Evolutionary conservation across 2,329 filamentous ascomycete species (phyloP).

Genomic region (Cytospora mali): DNA sequence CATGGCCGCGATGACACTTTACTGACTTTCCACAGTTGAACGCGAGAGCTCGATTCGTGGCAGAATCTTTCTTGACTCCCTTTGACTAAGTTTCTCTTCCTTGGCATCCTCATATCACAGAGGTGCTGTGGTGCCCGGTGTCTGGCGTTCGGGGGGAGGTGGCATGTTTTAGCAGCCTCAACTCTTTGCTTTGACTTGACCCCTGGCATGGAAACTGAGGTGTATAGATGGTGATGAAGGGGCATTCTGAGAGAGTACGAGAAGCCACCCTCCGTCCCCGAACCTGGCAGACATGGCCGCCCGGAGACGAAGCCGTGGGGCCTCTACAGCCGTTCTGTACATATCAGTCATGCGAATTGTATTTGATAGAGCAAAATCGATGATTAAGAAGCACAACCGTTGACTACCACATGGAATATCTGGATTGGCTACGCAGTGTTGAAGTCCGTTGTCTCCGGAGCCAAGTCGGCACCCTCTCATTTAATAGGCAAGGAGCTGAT

Average conservation of each 20-base stretch:
- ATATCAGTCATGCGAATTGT: neutral
- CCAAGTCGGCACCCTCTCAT: neutral
- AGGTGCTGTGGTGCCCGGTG: slow-evolving; percentile 3
- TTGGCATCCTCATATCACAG: neutral
- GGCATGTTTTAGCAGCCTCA: neutral
- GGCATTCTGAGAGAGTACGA: neutral
- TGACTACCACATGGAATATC: neutral
- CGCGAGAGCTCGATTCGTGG: slow-evolving; percentile 93
- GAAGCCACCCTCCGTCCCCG: neutral
- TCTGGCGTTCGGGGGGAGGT: neutral
- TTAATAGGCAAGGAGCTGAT: neutral
- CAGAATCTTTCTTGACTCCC: slow-evolving; percentile 96
- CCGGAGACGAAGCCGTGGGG: neutral
- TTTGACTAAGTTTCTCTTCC: slow-evolving; percentile 18
- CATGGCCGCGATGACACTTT: slow-evolving; percentile 36
- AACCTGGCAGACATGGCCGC: neutral
- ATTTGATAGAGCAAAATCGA: neutral
- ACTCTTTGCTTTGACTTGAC: neutral
- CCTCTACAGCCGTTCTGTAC: neutral
- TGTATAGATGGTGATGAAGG: neutral
- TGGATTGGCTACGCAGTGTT: neutral
- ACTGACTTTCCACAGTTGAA: slow-evolving; percentile 67
- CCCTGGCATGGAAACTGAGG: neutral
- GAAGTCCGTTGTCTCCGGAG: neutral
- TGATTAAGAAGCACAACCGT: neutral